These are phyloP conservation scores for Scortechinia acanthostroma DNA, from an alignment of 2,329 filamentous ascomycete genomes.

Conservation along the genomic window DNA sequence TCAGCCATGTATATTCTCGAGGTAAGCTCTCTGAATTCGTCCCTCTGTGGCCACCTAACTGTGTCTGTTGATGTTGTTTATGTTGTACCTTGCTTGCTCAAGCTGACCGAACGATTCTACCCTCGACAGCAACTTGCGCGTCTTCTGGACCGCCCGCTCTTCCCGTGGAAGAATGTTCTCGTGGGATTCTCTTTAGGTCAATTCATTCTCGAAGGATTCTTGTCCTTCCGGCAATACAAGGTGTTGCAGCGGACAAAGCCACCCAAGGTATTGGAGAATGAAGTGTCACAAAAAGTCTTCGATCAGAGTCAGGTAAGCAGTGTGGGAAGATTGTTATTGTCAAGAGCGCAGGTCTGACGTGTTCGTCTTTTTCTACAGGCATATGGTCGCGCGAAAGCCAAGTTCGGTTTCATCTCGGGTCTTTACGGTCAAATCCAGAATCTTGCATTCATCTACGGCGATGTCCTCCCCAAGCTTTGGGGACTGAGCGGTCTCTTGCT, in stretches of 20 bases:
- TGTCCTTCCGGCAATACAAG: constrained; percentile 83
- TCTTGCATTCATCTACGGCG: constrained; percentile 79
- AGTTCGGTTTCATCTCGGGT: constrained; percentile 75
- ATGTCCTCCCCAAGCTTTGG: constrained; percentile 89
- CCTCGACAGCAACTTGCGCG: constrained; percentile 73
- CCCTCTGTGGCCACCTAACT: constrained; percentile 3
- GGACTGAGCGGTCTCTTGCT: constrained; percentile 70
- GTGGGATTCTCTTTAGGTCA: constrained; percentile 89
- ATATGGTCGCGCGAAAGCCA: constrained; percentile 91
- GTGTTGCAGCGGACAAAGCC: constrained; percentile 73
- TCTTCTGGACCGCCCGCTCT: constrained; percentile 82
- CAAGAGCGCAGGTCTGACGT: constrained; percentile 1
- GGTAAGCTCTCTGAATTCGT: constrained; percentile 10
- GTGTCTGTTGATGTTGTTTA: constrained; percentile 8
- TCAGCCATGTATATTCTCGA: constrained; percentile 23
- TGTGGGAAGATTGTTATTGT: not conserved
- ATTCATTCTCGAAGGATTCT: constrained; percentile 81
- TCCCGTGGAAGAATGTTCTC: constrained; percentile 96
- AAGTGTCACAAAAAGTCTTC: constrained; percentile 83
- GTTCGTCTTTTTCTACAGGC: constrained; percentile 36
- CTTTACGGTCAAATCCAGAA: constrained; percentile 85
- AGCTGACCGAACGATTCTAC: constrained; percentile 2
- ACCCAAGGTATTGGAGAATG: constrained; percentile 79
- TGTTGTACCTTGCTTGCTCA: constrained; percentile 7
- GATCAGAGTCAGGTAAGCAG: constrained; percentile 74